Evolutionary conservation across 495 filamentous ascomycete genomes (phyloP).

Genomic region (Penicillium roqueforti): DNA sequence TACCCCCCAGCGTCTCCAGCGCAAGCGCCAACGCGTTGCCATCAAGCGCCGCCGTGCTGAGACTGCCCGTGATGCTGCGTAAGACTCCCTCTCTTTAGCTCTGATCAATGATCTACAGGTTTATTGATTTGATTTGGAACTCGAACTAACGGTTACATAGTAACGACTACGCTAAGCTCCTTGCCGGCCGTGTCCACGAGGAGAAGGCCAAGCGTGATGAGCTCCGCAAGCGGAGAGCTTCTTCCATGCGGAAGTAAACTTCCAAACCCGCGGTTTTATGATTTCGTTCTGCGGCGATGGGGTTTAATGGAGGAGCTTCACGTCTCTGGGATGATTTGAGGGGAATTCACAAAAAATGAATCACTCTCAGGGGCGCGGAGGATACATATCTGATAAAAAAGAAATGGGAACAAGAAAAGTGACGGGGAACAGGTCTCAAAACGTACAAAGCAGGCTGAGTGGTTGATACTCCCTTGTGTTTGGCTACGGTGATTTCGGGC

Average conservation of each 20-base stretch:
- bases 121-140: neutral
- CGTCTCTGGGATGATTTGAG: conserved; percentile 23
- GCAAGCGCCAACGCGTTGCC: conserved; percentile 95
- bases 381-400: conserved; percentile 29
- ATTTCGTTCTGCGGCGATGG: conserved; percentile 35
- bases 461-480: conserved; percentile 20
- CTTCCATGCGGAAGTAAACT: conserved; percentile 88
- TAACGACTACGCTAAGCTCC: conserved; percentile 88
- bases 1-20: conserved; percentile 98
- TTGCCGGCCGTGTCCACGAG: conserved; percentile 92
- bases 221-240: conserved; percentile 89
- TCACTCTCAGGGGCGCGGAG: conserved; percentile 28
- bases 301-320: conserved; percentile 38
- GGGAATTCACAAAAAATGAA: conserved; percentile 27
- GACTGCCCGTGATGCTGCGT: conserved; percentile 97
- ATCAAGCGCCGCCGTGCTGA: conserved; percentile 96
- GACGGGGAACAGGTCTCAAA: conserved; percentile 21
- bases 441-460: conserved; percentile 19
- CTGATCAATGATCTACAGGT: conserved; percentile 24
- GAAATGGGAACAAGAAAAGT: conserved; percentile 22
- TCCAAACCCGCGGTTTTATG: conserved; percentile 22
- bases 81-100: conserved; percentile 43
- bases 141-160: conserved; percentile 31
- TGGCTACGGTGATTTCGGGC: conserved; percentile 21
- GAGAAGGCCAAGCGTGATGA: conserved; percentile 88